A percentile compares a stretch with the other conserved stretches of the same genome.
phyloP scores from a whole-genome alignment of 257 asterid genomes.

The Salvia splendens region DNA sequence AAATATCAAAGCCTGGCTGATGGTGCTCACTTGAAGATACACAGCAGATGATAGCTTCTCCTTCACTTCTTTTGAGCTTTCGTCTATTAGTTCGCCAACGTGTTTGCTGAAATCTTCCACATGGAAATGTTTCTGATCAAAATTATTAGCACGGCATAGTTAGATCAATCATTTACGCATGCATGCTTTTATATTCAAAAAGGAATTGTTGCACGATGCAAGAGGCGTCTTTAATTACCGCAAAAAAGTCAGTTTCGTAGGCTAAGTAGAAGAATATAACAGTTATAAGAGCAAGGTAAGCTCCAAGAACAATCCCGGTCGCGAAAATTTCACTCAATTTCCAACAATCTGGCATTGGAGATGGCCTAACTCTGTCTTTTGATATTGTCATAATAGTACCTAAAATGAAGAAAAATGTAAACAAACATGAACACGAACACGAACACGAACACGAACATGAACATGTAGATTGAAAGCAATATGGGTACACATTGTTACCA shows the following conservation, averaged over 20 bases:
- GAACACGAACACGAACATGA: too few relatives aligned
- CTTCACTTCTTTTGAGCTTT: slow-evolving; percentile 35
- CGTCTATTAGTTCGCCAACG: slow-evolving; percentile 29
- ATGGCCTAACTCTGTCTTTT: slow-evolving; percentile 65
- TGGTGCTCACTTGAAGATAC: slow-evolving; percentile 72
- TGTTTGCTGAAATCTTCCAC: slow-evolving; percentile 50
- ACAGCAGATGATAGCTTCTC: slow-evolving; percentile 58
- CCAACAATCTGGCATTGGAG: slow-evolving; percentile 68
- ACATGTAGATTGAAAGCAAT: too few relatives aligned
- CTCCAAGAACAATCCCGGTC: slow-evolving; percentile 59
- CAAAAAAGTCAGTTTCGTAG: slow-evolving; percentile 53
- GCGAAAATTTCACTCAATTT: slow-evolving; percentile 62
- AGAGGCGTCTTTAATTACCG: slow-evolving; percentile 36
- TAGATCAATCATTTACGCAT: neutral
- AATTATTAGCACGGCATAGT: neutral
- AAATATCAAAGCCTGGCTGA: slow-evolving; percentile 64
- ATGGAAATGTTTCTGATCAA: slow-evolving; percentile 43
- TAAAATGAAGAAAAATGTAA: neutral
- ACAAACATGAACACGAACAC: too few relatives aligned
- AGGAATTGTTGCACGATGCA: neutral
- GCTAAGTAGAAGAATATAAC: slow-evolving; percentile 50
- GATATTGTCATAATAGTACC: slow-evolving; percentile 75
- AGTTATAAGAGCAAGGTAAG: slow-evolving; percentile 66
- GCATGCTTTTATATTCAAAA: neutral
- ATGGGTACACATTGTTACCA: slow-evolving; percentile 34